Evolutionary conservation across 441 rosid genomes (phyloP).

Genomic region (Mallotus repandus): DNA sequence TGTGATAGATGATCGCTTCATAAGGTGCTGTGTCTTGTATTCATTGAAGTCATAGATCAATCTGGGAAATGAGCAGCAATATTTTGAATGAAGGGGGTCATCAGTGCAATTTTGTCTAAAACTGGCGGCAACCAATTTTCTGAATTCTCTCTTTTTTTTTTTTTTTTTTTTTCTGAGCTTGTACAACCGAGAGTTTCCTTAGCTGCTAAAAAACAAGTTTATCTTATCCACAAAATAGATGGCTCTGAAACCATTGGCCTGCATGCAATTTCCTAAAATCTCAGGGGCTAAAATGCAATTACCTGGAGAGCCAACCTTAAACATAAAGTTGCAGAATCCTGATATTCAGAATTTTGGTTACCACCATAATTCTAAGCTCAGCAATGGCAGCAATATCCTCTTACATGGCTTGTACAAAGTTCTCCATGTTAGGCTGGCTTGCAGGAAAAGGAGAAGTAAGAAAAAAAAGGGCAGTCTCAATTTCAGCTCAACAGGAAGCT

Average conservation of each 20-base stretch:
- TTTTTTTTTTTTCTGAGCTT: background rate
- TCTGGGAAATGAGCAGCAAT: background rate
- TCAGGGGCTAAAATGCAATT: background rate
- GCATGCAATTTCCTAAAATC: background rate
- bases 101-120: background rate
- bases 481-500: slow-evolving; percentile 53
- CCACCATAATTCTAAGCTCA: background rate
- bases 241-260: slow-evolving; percentile 23
- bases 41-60: background rate
- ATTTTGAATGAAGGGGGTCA: too few relatives aligned
- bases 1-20: too few relatives aligned
- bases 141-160: background rate
- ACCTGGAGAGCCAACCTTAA: background rate
- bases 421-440: slow-evolving; percentile 37
- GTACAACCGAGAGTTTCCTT: slow-evolving; percentile 20
- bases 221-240: slow-evolving; percentile 47
- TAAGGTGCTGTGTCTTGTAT: too few relatives aligned
- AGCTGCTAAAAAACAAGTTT: slow-evolving; percentile 9
- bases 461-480: slow-evolving; percentile 23
- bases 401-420: slow-evolving; percentile 47
- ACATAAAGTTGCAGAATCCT: background rate
- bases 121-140: background rate
- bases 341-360: background rate
- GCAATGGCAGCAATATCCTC: slow-evolving; percentile 55
- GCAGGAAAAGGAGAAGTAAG: slow-evolving; percentile 25